Percentiles rank a stretch among this genome's conserved stretches.
Conservation (phyloP, 2,329 filamentous ascomycete species). For the Penicillium sp. region DNA sequence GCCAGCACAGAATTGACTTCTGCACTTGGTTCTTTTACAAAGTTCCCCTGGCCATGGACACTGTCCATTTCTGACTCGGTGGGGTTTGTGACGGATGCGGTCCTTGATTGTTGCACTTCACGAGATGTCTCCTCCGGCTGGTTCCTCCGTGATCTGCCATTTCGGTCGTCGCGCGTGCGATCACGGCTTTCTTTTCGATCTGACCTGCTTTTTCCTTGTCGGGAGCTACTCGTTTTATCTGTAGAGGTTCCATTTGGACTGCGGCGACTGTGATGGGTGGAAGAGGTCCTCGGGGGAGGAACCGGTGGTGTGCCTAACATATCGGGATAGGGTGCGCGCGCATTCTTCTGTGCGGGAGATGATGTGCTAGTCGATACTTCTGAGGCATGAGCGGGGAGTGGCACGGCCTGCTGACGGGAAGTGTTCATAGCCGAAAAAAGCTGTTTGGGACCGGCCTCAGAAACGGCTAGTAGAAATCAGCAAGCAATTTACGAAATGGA, state of each 20-base stretch:
- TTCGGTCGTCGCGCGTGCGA: slow-evolving; percentile 40
- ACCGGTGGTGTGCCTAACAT: slow-evolving; percentile 63
- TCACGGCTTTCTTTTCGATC: slow-evolving; percentile 40
- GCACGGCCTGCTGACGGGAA: slow-evolving; percentile 45
- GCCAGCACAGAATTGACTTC: slow-evolving; percentile 75
- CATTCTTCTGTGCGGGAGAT: slow-evolving; percentile 31
- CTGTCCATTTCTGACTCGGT: slow-evolving; percentile 49
- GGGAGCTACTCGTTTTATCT: slow-evolving; percentile 39
- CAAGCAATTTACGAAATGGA: slow-evolving; percentile 39
- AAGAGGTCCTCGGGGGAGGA: slow-evolving; percentile 78
- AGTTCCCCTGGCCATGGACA: slow-evolving; percentile 56
- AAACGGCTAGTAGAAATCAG: slow-evolving; percentile 33
- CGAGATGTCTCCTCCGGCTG: slow-evolving; percentile 42
- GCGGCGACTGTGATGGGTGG: slow-evolving; percentile 57
- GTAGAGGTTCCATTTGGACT: slow-evolving; percentile 38
- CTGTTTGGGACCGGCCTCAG: slow-evolving; percentile 32
- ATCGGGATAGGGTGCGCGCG: slow-evolving; percentile 41
- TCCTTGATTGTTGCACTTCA: slow-evolving; percentile 31
- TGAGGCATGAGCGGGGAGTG: slow-evolving; percentile 43
- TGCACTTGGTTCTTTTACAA: slow-evolving; percentile 73
- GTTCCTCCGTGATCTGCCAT: slow-evolving; percentile 43
- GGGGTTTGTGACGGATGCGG: slow-evolving; percentile 32
- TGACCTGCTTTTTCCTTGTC: slow-evolving; percentile 38
- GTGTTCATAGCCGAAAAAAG: slow-evolving; percentile 44
- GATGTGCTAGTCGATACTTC: slow-evolving; percentile 37